Percentiles rank a stretch among this genome's conserved stretches.
phyloP scores from a whole-genome alignment of 2,329 filamentous ascomycete genomes.

The Arthrobotrys conoides region DNA sequence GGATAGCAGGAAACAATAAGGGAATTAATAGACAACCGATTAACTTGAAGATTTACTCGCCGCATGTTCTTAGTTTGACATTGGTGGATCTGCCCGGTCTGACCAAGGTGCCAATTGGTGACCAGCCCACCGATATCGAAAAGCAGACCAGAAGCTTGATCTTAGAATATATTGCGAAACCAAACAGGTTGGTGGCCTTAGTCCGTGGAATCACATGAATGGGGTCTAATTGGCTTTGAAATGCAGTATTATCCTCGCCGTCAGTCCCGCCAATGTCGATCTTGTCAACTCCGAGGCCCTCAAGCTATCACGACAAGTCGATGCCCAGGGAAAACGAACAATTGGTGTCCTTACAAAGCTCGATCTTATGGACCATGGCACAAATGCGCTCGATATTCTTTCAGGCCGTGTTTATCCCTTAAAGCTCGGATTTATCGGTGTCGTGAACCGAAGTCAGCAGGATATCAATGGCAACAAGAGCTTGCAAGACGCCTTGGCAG shows the following conservation, averaged over 20 bases:
- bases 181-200: constrained; percentile 74
- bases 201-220: constrained; percentile 1
- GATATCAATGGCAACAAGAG: constrained; percentile 97
- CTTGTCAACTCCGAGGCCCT: constrained; percentile 98
- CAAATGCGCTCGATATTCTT: constrained; percentile 97
- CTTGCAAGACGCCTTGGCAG: constrained; percentile 89
- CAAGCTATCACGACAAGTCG: constrained; percentile 96
- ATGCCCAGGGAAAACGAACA: constrained; percentile 91
- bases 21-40: constrained; percentile 98
- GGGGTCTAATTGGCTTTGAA: constrained; percentile 14
- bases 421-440: constrained; percentile 97
- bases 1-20: constrained; percentile 96
- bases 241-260: constrained; percentile 88
- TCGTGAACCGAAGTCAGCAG: constrained; percentile 97
- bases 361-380: constrained; percentile 98
- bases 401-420: constrained; percentile 95
- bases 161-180: constrained; percentile 97
- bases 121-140: constrained; percentile 97
- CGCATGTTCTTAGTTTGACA: constrained; percentile 94
- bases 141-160: constrained; percentile 98
- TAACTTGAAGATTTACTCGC: constrained; percentile 98
- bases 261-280: constrained; percentile 97
- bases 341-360: constrained; percentile 98
- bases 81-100: constrained; percentile 95
- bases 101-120: constrained; percentile 98